Evolutionary conservation across 129 eudicot species (phyloP).

Genomic region (Mikania micrantha): DNA sequence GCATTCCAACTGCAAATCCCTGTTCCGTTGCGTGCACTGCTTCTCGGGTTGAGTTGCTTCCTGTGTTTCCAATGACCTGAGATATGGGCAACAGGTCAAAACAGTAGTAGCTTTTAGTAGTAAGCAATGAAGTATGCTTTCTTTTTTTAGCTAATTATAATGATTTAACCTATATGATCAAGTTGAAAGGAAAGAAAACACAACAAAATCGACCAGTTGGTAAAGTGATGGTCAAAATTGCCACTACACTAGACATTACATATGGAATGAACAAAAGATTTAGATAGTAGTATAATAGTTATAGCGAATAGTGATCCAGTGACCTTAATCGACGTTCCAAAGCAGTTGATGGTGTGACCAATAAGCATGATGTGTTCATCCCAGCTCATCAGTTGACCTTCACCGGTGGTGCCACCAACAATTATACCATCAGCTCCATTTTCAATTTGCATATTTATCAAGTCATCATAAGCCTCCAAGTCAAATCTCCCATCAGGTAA

Average conservation of each 20-base stretch:
- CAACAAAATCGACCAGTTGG: background rate
- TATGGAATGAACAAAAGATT: background rate
- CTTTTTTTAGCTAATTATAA: background rate
- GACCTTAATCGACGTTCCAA: slow-evolving; percentile 55
- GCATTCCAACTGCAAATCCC: slow-evolving; percentile 70
- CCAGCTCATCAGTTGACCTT: slow-evolving; percentile 72
- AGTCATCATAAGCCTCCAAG: slow-evolving; percentile 61
- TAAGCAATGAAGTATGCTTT: background rate
- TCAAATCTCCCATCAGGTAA: slow-evolving; percentile 69
- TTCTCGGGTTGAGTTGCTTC: slow-evolving; percentile 70
- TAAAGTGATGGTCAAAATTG: background rate
- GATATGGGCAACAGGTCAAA: background rate
- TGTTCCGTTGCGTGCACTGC: slow-evolving; percentile 69
- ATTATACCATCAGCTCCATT: slow-evolving; percentile 54
- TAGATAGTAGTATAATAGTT: background rate
- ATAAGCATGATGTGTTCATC: slow-evolving; percentile 76
- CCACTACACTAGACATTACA: background rate
- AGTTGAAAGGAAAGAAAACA: background rate
- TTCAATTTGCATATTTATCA: slow-evolving; percentile 56
- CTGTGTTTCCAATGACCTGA: slow-evolving; percentile 56
- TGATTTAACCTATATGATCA: background rate
- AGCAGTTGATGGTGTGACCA: slow-evolving; percentile 64
- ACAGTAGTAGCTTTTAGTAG: background rate
- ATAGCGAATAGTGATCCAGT: background rate
- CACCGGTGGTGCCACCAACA: slow-evolving; percentile 69